Base-by-base conservation (phyloP, 768 basidiomycete species). In the Hydnomerulius pinastri region DNA sequence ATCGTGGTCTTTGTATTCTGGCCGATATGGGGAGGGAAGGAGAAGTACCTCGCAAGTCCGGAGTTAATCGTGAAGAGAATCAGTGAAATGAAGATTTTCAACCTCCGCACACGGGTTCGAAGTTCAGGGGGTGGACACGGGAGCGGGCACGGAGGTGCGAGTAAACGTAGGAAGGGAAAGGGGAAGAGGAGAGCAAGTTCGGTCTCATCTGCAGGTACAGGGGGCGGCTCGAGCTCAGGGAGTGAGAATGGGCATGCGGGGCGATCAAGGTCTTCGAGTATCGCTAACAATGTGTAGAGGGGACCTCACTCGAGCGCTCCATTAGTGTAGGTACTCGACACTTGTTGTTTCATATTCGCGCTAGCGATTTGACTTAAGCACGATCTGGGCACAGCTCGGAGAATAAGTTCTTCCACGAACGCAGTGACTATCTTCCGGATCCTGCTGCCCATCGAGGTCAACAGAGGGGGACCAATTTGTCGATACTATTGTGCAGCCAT, bases 1-100 rank as follows among this genome's bases (percentile, higher is more conserved):
- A 52, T 55, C 18, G 24, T 49, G n/a, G 45, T 65, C 9, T 45
- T 70, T 23, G 33, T 49, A 8, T 64, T 65, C 62, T 65, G 55
- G 51, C 51, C 46, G 15, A n/a, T 42, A 9, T 46, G 32, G 29
- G 43, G 29, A 13, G 32, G 43, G 4, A 44, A 11, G n/a, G 43
- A 44, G 25, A 23, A 24, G 39, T 41, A 41, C 15, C 23, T 41
- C 7, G n/a, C 25, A 15, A 25, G 25, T 41, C 39, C 39, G 23
- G 39, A 23, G 39, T 15, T 27, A 8, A 6, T 41, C 7, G 25
- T 25, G 25, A 24, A 41, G 25, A n/a, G 7, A 15, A 15, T 41
- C 4, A 39, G 38, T 12, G 17, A 35, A 17, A 35, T 5, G 33
- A 15, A 13, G 23, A 6, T 23, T 4, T 40, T 40, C 15, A 40